Base-by-base conservation (phyloP, 306 rosid genomes). In the Abrus precatorius region DNA sequence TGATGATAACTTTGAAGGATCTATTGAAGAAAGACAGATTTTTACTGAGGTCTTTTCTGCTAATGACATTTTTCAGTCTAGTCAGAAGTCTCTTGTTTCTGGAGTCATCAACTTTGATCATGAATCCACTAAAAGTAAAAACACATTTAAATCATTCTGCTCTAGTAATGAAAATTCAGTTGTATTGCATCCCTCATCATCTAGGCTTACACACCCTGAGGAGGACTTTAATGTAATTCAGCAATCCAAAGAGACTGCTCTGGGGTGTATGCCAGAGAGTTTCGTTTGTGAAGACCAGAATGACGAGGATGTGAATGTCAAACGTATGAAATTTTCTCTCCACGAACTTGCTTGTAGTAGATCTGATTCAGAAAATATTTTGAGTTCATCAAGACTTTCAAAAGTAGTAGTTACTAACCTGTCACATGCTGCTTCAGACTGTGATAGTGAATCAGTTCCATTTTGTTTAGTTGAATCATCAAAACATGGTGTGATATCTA, bases 1-100 rank as follows among this genome's bases (percentile, higher is more conserved):
- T 38, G 90, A 92, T 84, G 97, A 91, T 89, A 86, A 79, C 74
- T 87, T 92, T 68, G 98, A 95, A 79, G 99, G 98, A 67, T 95
- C 98, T 6, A 83, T 85, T 67, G 84, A 76, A 69, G 99, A 93
- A 89, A 84, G 71, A 55, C 71, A 64, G 82, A 90, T 93, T 89
- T 95, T 90, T 82, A 88, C 76, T 50, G 98, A 93, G 84, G 84
- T 86, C 47, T 90, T 95, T 89, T 91, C 89, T 48, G 84, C 93
- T 66, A 83, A 74, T 76, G 87, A 74, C 38, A 36, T 43, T 73
- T 85, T 85, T 69, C 86, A 72, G 57, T 56, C 82, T 53, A 87
- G 83, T 84, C 83, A 55, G 84, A 88, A 84, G 83, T 85, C 91
- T 84, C 82, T 78, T 87, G 90, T 85, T 54, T 80, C 97, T 74